phyloP scores from a whole-genome alignment of 768 basidiomycete genomes.

The Strobilomyces echinocephalus region DNA sequence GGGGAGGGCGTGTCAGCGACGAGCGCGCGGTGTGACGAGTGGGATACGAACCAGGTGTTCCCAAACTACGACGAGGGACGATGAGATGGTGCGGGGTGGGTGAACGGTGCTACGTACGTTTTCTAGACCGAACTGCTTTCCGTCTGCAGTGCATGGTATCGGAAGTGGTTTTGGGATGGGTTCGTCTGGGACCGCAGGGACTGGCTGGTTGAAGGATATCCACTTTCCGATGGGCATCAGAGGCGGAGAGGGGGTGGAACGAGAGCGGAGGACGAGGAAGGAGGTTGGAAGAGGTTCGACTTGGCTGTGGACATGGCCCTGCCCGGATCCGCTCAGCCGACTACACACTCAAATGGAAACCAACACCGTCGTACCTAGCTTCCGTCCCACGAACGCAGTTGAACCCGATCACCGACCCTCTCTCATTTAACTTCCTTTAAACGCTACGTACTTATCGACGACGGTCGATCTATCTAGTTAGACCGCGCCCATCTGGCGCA shows the following conservation, averaged over 20 bases:
- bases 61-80: slow-evolving; percentile 62
- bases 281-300: neutral
- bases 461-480: slow-evolving; percentile 1
- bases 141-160: slow-evolving; percentile 53
- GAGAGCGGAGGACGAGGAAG: neutral
- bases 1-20: slow-evolving; percentile 15
- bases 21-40: slow-evolving; percentile 2
- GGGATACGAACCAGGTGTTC: slow-evolving; percentile 76
- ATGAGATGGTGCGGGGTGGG: slow-evolving; percentile 6
- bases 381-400: neutral
- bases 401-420: too few relatives aligned
- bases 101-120: slow-evolving; percentile 63
- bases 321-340: neutral
- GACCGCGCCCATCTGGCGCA: slow-evolving; percentile 33
- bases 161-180: slow-evolving; percentile 30
- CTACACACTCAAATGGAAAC: neutral
- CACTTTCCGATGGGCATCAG: slow-evolving; percentile 37
- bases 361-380: too few relatives aligned
- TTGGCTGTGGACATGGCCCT: neutral
- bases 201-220: slow-evolving; percentile 33
- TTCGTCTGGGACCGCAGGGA: slow-evolving; percentile 21
- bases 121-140: slow-evolving; percentile 93
- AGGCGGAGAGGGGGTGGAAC: neutral
- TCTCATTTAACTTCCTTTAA: neutral
- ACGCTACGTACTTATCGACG: too few relatives aligned